phyloP scores from a whole-genome alignment of 1,139 yeast genomes.

The Wickerhamomyces sp. region DNA sequence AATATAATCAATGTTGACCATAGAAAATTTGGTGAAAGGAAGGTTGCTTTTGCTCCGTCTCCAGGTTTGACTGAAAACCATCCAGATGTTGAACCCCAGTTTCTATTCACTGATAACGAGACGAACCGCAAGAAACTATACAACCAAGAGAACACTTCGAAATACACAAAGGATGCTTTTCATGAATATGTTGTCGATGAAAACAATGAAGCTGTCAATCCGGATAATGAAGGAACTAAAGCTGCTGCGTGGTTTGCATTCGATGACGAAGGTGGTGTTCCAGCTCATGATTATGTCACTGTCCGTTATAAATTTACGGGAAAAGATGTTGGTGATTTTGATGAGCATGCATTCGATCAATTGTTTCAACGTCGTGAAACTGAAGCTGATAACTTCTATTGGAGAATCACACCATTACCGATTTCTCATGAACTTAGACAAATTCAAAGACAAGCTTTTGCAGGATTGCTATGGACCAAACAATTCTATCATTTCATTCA shows the following conservation, averaged over 20 bases:
- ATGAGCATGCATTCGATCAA: slow-evolving; percentile 73
- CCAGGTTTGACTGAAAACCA: slow-evolving; percentile 62
- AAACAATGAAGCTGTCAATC: slow-evolving; percentile 59
- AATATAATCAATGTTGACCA: slow-evolving; percentile 59
- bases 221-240: slow-evolving; percentile 64
- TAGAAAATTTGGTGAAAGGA: slow-evolving; percentile 67
- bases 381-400: slow-evolving; percentile 93
- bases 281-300: slow-evolving; percentile 86
- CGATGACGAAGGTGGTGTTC: slow-evolving; percentile 70
- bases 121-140: slow-evolving; percentile 72
- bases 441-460: slow-evolving; percentile 91
- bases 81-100: slow-evolving; percentile 67
- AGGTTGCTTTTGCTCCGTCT: slow-evolving; percentile 79
- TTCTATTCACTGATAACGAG: slow-evolving; percentile 86
- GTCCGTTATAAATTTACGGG: slow-evolving; percentile 70
- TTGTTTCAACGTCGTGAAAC: slow-evolving; percentile 71
- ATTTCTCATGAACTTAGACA: slow-evolving; percentile 76
- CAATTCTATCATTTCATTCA: slow-evolving; percentile 89
- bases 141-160: slow-evolving; percentile 47
- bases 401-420: slow-evolving; percentile 86
- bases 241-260: slow-evolving; percentile 80
- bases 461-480: slow-evolving; percentile 92
- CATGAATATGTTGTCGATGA: slow-evolving; percentile 75
- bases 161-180: slow-evolving; percentile 84
- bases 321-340: slow-evolving; percentile 36